Percentiles rank a stretch among this genome's conserved stretches.
Conservation (phyloP, 2,329 filamentous ascomycete species). For the Diaporthe sp. region DNA sequence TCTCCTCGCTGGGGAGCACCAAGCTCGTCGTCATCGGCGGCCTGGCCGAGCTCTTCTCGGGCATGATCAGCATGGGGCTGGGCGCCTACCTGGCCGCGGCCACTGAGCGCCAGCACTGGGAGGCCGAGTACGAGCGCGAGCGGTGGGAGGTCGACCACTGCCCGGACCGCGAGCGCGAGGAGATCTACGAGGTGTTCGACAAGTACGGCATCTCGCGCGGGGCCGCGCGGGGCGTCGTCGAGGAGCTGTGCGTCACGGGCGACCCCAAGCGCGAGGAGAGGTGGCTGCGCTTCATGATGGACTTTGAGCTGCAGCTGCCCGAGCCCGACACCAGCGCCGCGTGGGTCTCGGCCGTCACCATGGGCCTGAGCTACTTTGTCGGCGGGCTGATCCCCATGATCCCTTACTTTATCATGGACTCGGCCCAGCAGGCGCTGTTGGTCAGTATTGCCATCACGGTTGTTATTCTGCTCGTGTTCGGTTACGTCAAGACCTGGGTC, state of each 20-base stretch:
- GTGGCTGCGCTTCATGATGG: constrained; percentile 72
- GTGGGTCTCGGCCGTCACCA: constrained; percentile 73
- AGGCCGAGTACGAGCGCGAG: constrained; percentile 63
- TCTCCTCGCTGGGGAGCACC: constrained; percentile 76
- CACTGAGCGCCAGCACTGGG: constrained; percentile 67
- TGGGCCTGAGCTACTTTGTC: constrained; percentile 78
- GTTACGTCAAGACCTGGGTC: constrained; percentile 74
- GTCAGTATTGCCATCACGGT: constrained; percentile 74
- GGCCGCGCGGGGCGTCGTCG: constrained; percentile 61
- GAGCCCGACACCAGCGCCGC: constrained; percentile 60
- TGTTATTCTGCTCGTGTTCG: constrained; percentile 72
- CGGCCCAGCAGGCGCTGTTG: constrained; percentile 64
- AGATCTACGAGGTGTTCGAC: constrained; percentile 63
- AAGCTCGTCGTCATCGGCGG: constrained; percentile 79
- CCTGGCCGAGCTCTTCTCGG: constrained; percentile 81
- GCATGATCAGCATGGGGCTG: constrained; percentile 83
- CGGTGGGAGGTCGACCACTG: constrained; percentile 57
- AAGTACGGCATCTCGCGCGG: constrained; percentile 60
- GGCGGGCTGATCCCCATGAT: constrained; percentile 79
- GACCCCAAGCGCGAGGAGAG: constrained; percentile 52
- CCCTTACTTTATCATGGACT: constrained; percentile 74
- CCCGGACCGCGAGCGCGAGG: constrained; percentile 61
- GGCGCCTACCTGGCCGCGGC: constrained; percentile 79
- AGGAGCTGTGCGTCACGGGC: constrained; percentile 61
- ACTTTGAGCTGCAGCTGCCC: constrained; percentile 67